Percentiles rank a stretch among this genome's conserved stretches.
Evolutionary conservation across 805 yeast species (phyloP).

Genomic region (Candida morakotiae): DNA sequence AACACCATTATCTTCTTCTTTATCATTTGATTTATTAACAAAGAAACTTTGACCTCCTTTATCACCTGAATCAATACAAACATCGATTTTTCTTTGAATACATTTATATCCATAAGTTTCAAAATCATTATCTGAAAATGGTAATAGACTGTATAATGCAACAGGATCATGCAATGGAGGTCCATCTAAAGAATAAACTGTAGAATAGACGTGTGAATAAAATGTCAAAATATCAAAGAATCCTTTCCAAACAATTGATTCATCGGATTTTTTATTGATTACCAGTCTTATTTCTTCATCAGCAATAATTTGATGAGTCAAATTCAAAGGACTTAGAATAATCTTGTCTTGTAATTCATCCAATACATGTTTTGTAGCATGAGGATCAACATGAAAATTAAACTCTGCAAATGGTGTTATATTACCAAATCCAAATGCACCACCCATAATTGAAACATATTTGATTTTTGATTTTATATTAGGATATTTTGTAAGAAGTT

Average conservation of each 20-base stretch:
- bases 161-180: conserved; percentile 83
- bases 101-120: conserved; percentile 21
- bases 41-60: conserved; percentile 25
- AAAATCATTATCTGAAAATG: conserved; percentile 26
- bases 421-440: conserved; percentile 52
- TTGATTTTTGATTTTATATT: conserved; percentile 45
- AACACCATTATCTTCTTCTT: conserved; percentile 6
- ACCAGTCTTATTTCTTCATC: conserved; percentile 16
- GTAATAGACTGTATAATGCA: conserved; percentile 58
- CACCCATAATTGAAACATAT: conserved; percentile 74
- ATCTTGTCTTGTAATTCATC: conserved; percentile 38
- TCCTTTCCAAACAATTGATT: conserved; percentile 42
- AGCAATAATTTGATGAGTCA: conserved; percentile 65
- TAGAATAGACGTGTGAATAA: conserved; percentile 10
- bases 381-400: conserved; percentile 72
- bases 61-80: conserved; percentile 25
- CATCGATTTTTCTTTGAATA: conserved; percentile 20
- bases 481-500: conserved; percentile 53
- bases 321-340: conserved; percentile 60
- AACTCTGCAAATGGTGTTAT: conserved; percentile 61
- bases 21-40: background rate
- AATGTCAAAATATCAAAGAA: conserved; percentile 21
- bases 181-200: conserved; percentile 25
- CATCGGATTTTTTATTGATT: conserved; percentile 19
- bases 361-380: conserved; percentile 62